Conservation (phyloP, 2,329 filamentous ascomycete species). For the Parafenestella ontariensis region DNA sequence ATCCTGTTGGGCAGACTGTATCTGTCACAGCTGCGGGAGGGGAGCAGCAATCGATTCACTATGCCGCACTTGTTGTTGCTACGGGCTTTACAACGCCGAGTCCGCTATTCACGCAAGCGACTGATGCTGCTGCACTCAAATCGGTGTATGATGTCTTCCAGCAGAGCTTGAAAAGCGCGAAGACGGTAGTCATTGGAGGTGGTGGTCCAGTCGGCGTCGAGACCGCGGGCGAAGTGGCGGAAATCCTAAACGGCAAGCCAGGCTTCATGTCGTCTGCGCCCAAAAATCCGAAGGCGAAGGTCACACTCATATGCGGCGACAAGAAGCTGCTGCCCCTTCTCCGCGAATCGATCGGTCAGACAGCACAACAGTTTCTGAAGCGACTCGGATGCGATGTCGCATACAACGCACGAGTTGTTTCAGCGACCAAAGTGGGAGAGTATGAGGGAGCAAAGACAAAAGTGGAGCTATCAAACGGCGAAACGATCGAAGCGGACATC, state of each 20-base stretch:
- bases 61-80: constrained; percentile 63
- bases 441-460: constrained; percentile 53
- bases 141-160: constrained; percentile 48
- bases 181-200: constrained; percentile 57
- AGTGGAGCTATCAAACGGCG: constrained; percentile 53
- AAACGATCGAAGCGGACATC: constrained; percentile 58
- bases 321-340: constrained; percentile 56
- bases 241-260: constrained; percentile 49
- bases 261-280: constrained; percentile 47
- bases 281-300: constrained; percentile 49
- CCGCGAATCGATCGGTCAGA: constrained; percentile 50
- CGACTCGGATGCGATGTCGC: constrained; percentile 57
- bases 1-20: constrained; percentile 56
- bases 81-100: constrained; percentile 60
- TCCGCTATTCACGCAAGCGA: constrained; percentile 54
- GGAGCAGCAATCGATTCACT: constrained; percentile 50
- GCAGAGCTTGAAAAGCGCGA: constrained; percentile 47
- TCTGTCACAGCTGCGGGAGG: constrained; percentile 42
- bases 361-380: constrained; percentile 57
- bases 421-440: constrained; percentile 31
- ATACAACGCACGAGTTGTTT: constrained; percentile 48
- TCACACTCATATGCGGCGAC: constrained; percentile 55
- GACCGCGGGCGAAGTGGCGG: constrained; percentile 58
- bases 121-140: constrained; percentile 36
- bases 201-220: constrained; percentile 60